A percentile compares a stretch with the other conserved stretches of the same genome.
These are phyloP conservation scores for Ogataea corticis DNA, from an alignment of 805 yeast species.

Conservation along the genomic window DNA sequence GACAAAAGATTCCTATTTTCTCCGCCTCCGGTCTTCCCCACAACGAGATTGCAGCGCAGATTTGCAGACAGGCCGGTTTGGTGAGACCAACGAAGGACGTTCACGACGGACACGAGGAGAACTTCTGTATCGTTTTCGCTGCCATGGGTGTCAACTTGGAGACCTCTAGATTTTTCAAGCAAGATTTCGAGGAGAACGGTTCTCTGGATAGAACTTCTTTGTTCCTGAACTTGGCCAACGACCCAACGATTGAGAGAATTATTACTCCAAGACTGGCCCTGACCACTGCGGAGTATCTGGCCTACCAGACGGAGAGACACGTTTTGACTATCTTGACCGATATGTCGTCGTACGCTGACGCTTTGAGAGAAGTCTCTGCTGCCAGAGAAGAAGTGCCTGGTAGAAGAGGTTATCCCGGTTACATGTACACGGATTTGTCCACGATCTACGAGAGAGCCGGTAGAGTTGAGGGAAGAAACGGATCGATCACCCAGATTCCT, in stretches of 20 bases:
- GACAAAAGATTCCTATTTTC: slow-evolving; percentile 98
- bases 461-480: slow-evolving; percentile 99
- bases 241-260: slow-evolving; percentile 99
- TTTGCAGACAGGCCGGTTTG: slow-evolving; percentile 98
- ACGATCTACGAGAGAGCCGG: slow-evolving; percentile 99
- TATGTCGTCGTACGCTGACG: slow-evolving; percentile 99
- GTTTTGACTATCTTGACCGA: slow-evolving; percentile 97
- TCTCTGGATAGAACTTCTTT: slow-evolving; percentile 96
- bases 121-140: slow-evolving; percentile 97
- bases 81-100: slow-evolving; percentile 99
- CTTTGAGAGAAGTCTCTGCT: slow-evolving; percentile 98
- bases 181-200: slow-evolving; percentile 99
- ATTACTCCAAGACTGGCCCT: slow-evolving; percentile 98
- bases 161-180: slow-evolving; percentile 97
- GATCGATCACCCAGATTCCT: slow-evolving; percentile 98
- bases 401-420: slow-evolving; percentile 99
- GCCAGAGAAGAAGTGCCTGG: slow-evolving; percentile 99
- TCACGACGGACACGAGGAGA: slow-evolving; percentile 99
- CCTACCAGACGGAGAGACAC: slow-evolving; percentile 99
- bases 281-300: slow-evolving; percentile 97
- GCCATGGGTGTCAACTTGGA: slow-evolving; percentile 99
- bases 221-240: slow-evolving; percentile 96
- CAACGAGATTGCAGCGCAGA: slow-evolving; percentile 99
- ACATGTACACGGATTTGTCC: slow-evolving; percentile 99
- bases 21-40: slow-evolving; percentile 99